Conservation (phyloP, 177 flowering plant species). For the Tripterygium wilfordii region DNA sequence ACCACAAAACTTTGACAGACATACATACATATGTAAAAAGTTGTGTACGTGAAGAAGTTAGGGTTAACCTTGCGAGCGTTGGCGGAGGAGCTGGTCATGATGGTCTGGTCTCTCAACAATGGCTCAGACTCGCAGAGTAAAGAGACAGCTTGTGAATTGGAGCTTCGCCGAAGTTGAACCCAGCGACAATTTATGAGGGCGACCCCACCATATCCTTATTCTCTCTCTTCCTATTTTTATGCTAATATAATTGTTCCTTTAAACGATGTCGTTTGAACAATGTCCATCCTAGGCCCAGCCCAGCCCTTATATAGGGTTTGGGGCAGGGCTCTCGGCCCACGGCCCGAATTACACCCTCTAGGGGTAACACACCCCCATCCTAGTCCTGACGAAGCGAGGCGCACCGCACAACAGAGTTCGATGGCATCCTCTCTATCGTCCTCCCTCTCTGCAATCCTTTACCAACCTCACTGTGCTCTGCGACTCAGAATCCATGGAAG, state of each 20-base stretch:
- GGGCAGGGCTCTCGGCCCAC: too few species aligned
- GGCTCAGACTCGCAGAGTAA: too few species aligned
- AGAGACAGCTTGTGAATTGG: slow-evolving; percentile 1
- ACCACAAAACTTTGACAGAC: not conserved
- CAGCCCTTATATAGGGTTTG: too few species aligned
- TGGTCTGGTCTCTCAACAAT: not conserved
- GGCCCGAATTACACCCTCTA: too few species aligned
- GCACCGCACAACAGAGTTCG: too few species aligned
- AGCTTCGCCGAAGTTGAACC: slow-evolving; percentile 7
- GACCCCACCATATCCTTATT: not conserved
- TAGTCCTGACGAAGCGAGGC: too few species aligned
- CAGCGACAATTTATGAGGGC: slow-evolving; percentile 12
- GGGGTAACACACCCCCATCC: too few species aligned
- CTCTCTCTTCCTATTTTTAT: not conserved
- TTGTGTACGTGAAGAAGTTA: not conserved
- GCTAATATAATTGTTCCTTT: not conserved
- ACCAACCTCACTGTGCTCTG: slow-evolving; percentile 25
- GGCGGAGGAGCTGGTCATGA: slow-evolving; percentile 66
- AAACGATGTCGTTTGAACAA: not conserved
- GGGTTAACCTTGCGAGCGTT: slow-evolving; percentile 53
- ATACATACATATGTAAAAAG: not conserved
- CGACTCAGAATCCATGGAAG: slow-evolving; percentile 23
- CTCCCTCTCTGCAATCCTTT: slow-evolving; percentile 32
- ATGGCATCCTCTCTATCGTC: slow-evolving; percentile 35
- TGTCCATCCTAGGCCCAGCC: too few species aligned